phyloP scores from a whole-genome alignment of 257 asterid genomes.

The Solanum ossicruentum region DNA sequence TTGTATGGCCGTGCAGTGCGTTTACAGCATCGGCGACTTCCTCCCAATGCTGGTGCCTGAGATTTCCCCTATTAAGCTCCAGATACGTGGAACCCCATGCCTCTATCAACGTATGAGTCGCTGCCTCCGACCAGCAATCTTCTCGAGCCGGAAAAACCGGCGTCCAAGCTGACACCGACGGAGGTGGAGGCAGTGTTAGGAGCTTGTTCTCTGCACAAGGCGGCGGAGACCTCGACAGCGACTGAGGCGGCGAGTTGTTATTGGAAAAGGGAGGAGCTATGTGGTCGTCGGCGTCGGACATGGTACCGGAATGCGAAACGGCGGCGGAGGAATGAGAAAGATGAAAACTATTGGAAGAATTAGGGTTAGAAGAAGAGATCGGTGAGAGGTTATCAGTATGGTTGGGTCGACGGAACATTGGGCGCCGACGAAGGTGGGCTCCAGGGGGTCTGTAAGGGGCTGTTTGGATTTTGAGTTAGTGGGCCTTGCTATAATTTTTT shows the following conservation, averaged over 20 bases:
- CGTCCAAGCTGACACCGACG: constrained; percentile 17
- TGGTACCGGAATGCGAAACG: neutral
- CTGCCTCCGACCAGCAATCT: constrained; percentile 91
- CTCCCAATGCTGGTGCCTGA: constrained; percentile 87
- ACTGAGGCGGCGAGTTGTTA: neutral
- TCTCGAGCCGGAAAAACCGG: constrained; percentile 50
- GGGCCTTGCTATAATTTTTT: neutral
- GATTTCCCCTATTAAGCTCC: constrained; percentile 74
- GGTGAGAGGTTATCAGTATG: neutral
- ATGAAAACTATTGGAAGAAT: neutral
- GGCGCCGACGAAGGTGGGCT: neutral
- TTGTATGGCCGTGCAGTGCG: constrained; percentile 48
- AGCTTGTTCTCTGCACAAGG: constrained; percentile 4
- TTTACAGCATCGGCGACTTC: constrained; percentile 89
- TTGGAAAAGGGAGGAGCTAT: neutral
- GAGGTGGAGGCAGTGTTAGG: neutral
- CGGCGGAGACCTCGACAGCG: constrained; percentile 6
- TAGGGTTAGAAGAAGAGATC: neutral
- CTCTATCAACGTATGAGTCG: constrained; percentile 67
- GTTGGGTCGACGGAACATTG: neutral
- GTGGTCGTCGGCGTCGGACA: constrained; percentile 18
- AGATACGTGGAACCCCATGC: constrained; percentile 79
- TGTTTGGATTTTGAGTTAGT: neutral
- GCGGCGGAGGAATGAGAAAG: neutral
- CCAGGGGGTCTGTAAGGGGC: neutral